These are phyloP conservation scores for Penicillium herquei DNA, from an alignment of 495 filamentous ascomycete species.

Conservation along the genomic window DNA sequence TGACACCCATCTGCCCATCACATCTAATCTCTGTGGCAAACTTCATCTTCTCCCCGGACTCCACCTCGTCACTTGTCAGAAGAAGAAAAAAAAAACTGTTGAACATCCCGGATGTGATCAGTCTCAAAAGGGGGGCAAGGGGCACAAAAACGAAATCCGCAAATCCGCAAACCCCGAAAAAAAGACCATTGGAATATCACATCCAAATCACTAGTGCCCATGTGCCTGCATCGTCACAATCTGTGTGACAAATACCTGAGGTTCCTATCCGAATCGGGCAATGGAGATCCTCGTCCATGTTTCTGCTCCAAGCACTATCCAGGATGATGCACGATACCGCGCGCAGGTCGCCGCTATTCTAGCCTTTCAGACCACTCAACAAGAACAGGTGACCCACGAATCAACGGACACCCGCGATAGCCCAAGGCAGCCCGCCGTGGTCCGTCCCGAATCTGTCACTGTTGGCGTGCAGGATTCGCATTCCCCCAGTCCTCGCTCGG, in stretches of 20 bases:
- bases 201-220: background rate
- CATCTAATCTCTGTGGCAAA: no score
- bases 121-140: background rate
- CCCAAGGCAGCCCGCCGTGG: constrained; percentile 2
- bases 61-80: no score
- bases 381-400: constrained; percentile 30
- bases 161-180: no score
- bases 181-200: no score
- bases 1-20: no score
- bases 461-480: background rate
- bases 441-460: background rate
- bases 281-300: constrained; percentile 69
- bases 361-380: constrained; percentile 35
- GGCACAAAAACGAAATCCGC: no score
- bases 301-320: constrained; percentile 57
- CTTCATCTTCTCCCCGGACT: no score
- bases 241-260: constrained; percentile 11
- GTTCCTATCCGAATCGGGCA: background rate
- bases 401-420: constrained; percentile 3
- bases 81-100: no score
- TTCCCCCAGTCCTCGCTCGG: background rate
- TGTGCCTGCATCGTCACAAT: background rate
- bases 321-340: constrained; percentile 63
- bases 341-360: constrained; percentile 60
- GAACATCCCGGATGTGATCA: background rate